A percentile compares a stretch with the other conserved stretches of the same genome.
These are phyloP conservation scores for Verticillium klebahnii DNA, from an alignment of 2,329 filamentous ascomycete genomes.

Conservation along the genomic window DNA sequence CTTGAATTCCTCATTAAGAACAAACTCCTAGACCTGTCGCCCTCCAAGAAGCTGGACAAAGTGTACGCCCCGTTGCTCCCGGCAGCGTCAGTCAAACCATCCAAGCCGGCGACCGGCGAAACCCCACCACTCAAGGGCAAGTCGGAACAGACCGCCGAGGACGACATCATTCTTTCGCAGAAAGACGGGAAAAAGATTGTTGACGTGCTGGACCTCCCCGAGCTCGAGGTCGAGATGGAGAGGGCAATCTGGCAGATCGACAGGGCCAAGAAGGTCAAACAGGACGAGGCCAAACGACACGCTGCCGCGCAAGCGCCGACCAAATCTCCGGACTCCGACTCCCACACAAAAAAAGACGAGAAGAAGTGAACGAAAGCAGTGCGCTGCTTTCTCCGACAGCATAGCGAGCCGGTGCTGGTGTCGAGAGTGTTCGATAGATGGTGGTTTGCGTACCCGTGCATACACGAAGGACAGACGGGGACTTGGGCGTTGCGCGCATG, in stretches of 20 bases:
- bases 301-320: conserved; percentile 6
- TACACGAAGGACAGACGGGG: not conserved
- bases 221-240: conserved; percentile 68
- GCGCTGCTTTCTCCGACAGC: not conserved
- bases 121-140: conserved; percentile 17
- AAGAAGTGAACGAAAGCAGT: conserved; percentile 6
- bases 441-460: not conserved
- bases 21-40: conserved; percentile 60
- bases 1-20: conserved; percentile 76
- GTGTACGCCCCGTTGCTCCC: conserved; percentile 56
- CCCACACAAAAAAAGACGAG: conserved; percentile 5
- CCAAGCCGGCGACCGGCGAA: not conserved
- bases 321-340: conserved; percentile 3
- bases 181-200: conserved; percentile 54
- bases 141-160: conserved; percentile 18
- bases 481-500: not conserved
- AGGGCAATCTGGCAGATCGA: conserved; percentile 72
- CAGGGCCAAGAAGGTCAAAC: conserved; percentile 34
- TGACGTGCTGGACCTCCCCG: conserved; percentile 60
- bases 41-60: conserved; percentile 66
- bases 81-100: conserved; percentile 10
- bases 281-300: conserved; percentile 18
- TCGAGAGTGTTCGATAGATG: not conserved
- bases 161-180: conserved; percentile 40
- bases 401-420: not conserved